Evolutionary conservation across 345 rosid species (phyloP).

Genomic region (Acer campestre): DNA sequence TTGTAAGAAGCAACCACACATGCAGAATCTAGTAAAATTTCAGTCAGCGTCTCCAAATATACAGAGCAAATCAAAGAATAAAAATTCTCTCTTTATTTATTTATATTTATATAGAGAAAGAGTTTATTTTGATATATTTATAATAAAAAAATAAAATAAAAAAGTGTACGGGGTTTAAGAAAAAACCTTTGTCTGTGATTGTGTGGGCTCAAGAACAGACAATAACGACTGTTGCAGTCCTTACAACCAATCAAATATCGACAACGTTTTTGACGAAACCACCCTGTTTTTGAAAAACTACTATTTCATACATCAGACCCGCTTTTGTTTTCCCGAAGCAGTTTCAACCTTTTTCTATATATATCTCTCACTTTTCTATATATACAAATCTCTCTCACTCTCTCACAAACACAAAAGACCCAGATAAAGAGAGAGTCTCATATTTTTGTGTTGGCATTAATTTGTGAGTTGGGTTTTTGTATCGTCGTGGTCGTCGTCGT

Average conservation of each 20-base stretch:
- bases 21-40: conserved; percentile 5
- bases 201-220: not conserved
- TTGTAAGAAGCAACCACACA: not conserved
- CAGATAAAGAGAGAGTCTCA: not conserved
- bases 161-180: not conserved
- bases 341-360: conserved; percentile 12
- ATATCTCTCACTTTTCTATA: not conserved
- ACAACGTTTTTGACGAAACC: conserved; percentile 45
- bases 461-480: not conserved
- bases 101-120: too few relatives aligned
- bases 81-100: not conserved
- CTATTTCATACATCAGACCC: conserved; percentile 13
- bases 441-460: not conserved
- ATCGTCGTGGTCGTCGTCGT: conserved; percentile 18
- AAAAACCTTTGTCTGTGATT: not conserved
- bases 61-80: not conserved
- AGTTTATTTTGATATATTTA: too few relatives aligned
- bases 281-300: conserved; percentile 24
- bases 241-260: conserved; percentile 31
- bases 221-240: conserved; percentile 1
- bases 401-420: too few relatives aligned
- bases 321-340: not conserved
- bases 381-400: not conserved
- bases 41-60: not conserved
- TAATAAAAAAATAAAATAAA: too few relatives aligned